A percentile compares a stretch with the other conserved stretches of the same genome.
Evolutionary conservation across 768 basidiomycete species (phyloP).

Genomic region (Lactifluus hygrophoroides): DNA sequence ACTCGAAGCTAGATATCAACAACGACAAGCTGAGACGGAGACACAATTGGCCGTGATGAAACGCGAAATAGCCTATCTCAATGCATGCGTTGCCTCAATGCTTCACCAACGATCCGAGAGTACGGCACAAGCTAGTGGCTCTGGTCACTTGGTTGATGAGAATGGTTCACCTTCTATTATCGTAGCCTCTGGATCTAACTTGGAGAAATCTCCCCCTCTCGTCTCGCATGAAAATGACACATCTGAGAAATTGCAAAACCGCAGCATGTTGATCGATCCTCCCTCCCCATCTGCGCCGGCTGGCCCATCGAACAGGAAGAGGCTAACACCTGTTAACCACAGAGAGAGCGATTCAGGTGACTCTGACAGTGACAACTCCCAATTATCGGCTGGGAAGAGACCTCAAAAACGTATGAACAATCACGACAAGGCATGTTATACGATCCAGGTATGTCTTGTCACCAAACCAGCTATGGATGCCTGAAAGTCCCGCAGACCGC

Average conservation of each 20-base stretch:
- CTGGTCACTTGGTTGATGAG: background rate
- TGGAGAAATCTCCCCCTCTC: background rate
- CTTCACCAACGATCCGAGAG: background rate
- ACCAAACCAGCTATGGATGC: background rate
- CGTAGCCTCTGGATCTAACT: background rate
- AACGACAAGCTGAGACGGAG: conserved; percentile 53
- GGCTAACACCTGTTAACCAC: conserved; percentile 1
- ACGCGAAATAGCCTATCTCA: conserved; percentile 42
- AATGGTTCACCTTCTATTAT: background rate
- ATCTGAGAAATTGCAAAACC: background rate
- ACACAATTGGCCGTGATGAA: conserved; percentile 45
- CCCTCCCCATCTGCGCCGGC: conserved; percentile 30
- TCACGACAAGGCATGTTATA: conserved; percentile 57
- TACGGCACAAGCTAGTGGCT: background rate
- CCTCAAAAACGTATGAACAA: conserved; percentile 44
- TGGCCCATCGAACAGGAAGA: conserved; percentile 25
- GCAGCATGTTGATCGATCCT: conserved; percentile 23
- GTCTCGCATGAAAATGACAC: background rate
- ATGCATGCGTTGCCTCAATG: conserved; percentile 29
- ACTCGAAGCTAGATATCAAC: conserved; percentile 50
- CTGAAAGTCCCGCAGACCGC: conserved; percentile 43
- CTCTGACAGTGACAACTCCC: conserved; percentile 32
- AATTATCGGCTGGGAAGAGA: conserved; percentile 24
- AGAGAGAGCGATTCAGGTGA: conserved; percentile 17
- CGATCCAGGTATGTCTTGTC: conserved; percentile 47